Percentiles rank a stretch among this genome's conserved stretches.
These are phyloP conservation scores for Cornus florida DNA, from an alignment of 148 eudicot species.

Conservation along the genomic window DNA sequence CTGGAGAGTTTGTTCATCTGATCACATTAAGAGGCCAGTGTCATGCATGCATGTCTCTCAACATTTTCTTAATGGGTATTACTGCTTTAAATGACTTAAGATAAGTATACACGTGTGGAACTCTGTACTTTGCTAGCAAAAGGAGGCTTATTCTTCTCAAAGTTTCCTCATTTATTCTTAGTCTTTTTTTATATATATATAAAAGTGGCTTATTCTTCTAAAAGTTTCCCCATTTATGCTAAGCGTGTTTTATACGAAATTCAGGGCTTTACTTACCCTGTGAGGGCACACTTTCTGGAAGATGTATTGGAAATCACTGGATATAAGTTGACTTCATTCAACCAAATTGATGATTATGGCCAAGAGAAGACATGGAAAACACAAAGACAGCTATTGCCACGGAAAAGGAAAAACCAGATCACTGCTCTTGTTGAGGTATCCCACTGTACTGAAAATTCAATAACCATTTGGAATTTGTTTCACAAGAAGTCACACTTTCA, in stretches of 20 bases:
- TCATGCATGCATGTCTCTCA: neutral
- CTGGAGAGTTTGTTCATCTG: neutral
- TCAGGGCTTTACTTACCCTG: slow-evolving; percentile 95
- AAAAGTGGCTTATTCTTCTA: neutral
- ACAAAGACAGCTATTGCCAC: slow-evolving; percentile 74
- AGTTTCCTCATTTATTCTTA: neutral
- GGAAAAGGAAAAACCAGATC: slow-evolving; percentile 90
- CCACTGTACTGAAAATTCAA: slow-evolving; percentile 5
- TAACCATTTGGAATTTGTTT: neutral
- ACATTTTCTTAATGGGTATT: neutral
- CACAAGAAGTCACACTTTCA: neutral
- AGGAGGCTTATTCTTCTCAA: neutral
- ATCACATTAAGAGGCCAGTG: neutral
- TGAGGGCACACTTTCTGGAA: slow-evolving; percentile 88
- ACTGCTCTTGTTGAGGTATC: slow-evolving; percentile 90
- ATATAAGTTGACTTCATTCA: slow-evolving; percentile 89
- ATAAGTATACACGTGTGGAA: neutral
- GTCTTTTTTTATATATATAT: neutral
- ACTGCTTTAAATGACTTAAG: neutral
- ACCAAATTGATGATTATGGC: slow-evolving; percentile 98
- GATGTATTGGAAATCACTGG: slow-evolving; percentile 89
- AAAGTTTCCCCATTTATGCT: neutral
- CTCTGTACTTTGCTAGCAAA: neutral
- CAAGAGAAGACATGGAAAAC: slow-evolving; percentile 99
- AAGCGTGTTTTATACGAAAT: neutral